Percentiles rank a stretch among this genome's conserved stretches.
phyloP scores from a whole-genome alignment of 306 rosid genomes.

The Quercus dentata region DNA sequence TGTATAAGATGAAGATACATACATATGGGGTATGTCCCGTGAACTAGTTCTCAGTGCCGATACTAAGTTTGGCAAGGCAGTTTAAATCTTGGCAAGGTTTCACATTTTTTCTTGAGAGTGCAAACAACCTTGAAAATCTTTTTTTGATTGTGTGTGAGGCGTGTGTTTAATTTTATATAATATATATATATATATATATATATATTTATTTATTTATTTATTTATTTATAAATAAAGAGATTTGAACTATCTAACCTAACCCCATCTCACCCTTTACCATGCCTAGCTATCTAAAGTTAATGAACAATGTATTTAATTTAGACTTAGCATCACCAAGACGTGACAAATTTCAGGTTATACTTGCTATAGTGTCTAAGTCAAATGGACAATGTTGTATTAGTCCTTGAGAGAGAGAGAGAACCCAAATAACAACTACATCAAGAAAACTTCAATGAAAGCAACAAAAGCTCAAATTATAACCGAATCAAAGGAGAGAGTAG shows the following conservation, averaged over 20 bases:
- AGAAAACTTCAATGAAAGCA: conserved; percentile 26
- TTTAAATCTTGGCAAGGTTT: neutral
- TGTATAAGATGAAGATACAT: conserved; percentile 20
- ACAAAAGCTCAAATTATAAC: conserved; percentile 32
- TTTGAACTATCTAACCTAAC: neutral
- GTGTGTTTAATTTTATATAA: too few species aligned
- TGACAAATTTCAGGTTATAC: neutral
- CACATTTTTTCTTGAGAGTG: neutral
- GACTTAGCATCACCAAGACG: neutral
- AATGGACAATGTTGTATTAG: neutral
- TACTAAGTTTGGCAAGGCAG: conserved; percentile 1
- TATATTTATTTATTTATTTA: too few species aligned
- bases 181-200: too few species aligned
- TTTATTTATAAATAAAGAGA: neutral
- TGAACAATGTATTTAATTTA: neutral
- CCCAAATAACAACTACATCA: conserved; percentile 16
- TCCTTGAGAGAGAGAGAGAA: neutral
- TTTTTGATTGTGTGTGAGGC: neutral
- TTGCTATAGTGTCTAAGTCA: neutral
- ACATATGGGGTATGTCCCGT: conserved; percentile 15
- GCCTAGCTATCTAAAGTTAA: neutral
- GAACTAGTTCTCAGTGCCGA: neutral
- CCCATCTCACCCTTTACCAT: neutral
- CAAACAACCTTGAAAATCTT: neutral
- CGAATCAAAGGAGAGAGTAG: conserved; percentile 18